These are phyloP conservation scores for Alternaria angustiovoidea DNA, from an alignment of 2,329 filamentous ascomycete species.

Conservation along the genomic window DNA sequence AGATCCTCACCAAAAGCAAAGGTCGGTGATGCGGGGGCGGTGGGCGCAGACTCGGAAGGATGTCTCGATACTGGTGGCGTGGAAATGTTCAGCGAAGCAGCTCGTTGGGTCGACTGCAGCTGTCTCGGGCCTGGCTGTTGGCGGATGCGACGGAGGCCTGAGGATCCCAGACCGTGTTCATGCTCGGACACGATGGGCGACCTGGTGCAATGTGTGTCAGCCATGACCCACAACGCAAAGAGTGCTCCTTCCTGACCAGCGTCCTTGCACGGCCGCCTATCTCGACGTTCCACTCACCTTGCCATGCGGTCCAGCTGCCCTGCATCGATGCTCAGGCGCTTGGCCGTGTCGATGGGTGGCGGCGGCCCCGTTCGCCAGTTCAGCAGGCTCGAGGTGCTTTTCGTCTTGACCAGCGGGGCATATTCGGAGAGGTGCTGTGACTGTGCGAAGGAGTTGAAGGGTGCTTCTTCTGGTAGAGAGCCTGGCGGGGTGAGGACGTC, in stretches of 20 bases:
- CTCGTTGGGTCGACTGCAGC: constrained; percentile 66
- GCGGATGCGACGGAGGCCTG: constrained; percentile 90
- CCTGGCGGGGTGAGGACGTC: constrained; percentile 40
- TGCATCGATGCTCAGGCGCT: constrained; percentile 79
- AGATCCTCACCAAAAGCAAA: constrained; percentile 84
- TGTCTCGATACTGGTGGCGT: constrained; percentile 64
- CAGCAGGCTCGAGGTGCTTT: constrained; percentile 59
- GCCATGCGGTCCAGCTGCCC: constrained; percentile 72
- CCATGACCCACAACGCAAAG: constrained; percentile 6
- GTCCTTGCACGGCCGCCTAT: not conserved
- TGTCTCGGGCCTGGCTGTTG: constrained; percentile 74
- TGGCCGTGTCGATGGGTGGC: constrained; percentile 63
- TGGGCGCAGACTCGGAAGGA: constrained; percentile 61
- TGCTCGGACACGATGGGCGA: constrained; percentile 84
- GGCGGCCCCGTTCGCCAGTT: constrained; percentile 41
- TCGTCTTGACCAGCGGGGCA: constrained; percentile 57
- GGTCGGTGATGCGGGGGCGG: constrained; percentile 72
- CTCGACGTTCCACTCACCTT: constrained; percentile 65
- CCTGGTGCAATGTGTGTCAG: constrained; percentile 57
- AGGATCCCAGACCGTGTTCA: constrained; percentile 84
- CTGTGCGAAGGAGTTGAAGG: constrained; percentile 30
- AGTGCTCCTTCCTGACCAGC: constrained; percentile 11
- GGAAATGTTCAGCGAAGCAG: constrained; percentile 72
- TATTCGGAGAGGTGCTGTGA: constrained; percentile 37
- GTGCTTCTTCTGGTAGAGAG: constrained; percentile 45